Evolutionary conservation across 2,329 filamentous ascomycete genomes (phyloP), one percentile per base, ranked within the genome.

Genomic region (Sporothrix variecibatus): DNA sequence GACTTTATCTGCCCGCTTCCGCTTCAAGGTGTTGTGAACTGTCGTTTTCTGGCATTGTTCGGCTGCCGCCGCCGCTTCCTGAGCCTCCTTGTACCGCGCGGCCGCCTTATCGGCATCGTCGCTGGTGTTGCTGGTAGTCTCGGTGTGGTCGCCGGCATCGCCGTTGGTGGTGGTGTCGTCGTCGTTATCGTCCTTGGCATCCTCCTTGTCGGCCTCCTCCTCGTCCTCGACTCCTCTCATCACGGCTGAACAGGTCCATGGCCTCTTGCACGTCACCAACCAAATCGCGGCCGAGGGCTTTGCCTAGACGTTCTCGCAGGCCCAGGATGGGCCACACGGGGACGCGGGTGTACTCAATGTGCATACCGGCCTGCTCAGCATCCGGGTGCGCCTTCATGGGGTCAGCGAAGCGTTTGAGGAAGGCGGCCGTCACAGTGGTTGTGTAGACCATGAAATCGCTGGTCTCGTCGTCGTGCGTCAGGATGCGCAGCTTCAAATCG

Each of bases 241-340:
- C 49, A 26, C 31, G 7, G 43, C 20, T 84, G 82, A 67, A 67
- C 49, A 72, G 12, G 8, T 43, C 31, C n/a, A 34, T n/a, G 15
- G 20, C 60, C 17, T 73, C 72, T n/a, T 65, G 23, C 56, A 75
- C 23, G 75, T 79, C 78, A 28, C 87, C 87, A 3, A 87, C 85
- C 15, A 89, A 76, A 3, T 88, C 86, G 23, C 81, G 79, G 8
- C 88, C 87, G 0, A 90, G 80, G 2, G 86, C 88, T 75, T 84
- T 84, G 53, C 86, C 87, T 0, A 90, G 81, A 6, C 88, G 84
- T 78, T 89, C 87, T 74, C 86, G 85, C 7, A 90, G 82, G 3
- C 87, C 88, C 0, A 88, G 78, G 6, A 89, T 82, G 0, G 88
- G 88, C 86, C 87, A 89, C 34, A 87, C 82, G 0, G 86, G 85